Evolutionary conservation across 2,329 filamentous ascomycete genomes (phyloP), one percentile per base, ranked within the genome.

Genomic region (Cadophora luteo-olivacea): DNA sequence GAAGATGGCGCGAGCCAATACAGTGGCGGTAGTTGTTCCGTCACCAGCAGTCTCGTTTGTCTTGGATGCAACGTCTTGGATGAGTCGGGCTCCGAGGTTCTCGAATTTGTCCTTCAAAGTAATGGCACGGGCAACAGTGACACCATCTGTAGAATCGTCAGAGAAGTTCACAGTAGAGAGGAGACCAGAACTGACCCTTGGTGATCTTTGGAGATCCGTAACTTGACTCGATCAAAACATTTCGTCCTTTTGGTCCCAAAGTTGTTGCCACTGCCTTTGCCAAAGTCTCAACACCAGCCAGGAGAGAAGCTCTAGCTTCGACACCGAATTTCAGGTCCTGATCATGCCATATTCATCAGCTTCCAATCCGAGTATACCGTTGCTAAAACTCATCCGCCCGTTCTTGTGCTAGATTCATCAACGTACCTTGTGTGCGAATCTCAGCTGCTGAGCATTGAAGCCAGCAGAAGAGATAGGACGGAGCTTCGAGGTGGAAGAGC

Each of bases 161-260:
- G 68, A 32, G 24, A 24, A 63, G 41, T 19, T 29, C n/a, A 62
- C 29, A 1, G 11, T 48, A 19, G 36, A 60, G 5, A 45, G 8
- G n/a, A 61, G 24, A 41, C 45, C 24, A 5, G 65, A 25, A 80
- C 86, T 72, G 85, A 97, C 95, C 95, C 87, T 99, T 99, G 78
- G 96, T 99, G 83, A 99, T 99, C 89, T 99, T 99, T 78, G 96
- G 96, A 60, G 96, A 97, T 82, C 96, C 96, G 79, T 97, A 99
- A 86, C 93, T 93, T 72, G 95, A 97, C 87, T 99, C 96, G 76
- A 99, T 99, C 79, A 99, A 83, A 75, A 99, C 96, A 84, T 98
- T 99, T 81, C 96, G 91, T 82, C 96, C 96, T 88, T 99, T 99
- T 78, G 96, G 96, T 75, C 96, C 96, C 71, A 99, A 89, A 73